Evolutionary conservation across 345 rosid genomes (phyloP).

Genomic region (Linum lewisii): DNA sequence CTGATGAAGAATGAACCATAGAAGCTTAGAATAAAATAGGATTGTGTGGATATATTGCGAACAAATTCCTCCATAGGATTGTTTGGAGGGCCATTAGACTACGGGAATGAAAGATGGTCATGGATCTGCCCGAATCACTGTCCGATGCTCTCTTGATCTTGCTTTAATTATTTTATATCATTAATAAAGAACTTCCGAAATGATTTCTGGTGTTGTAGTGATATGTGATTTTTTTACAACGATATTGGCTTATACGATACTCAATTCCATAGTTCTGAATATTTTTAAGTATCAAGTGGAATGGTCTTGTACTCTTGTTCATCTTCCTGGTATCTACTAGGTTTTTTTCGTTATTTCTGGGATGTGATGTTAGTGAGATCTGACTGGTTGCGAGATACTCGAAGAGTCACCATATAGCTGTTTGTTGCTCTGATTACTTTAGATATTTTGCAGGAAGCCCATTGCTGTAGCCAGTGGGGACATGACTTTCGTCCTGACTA

Average conservation of each 20-base stretch:
- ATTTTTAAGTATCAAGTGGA: too few relatives aligned
- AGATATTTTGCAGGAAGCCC: constrained; percentile 78
- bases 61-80: neutral
- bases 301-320: too few relatives aligned
- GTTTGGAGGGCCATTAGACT: neutral
- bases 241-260: too few relatives aligned
- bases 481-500: constrained; percentile 98
- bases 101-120: too few relatives aligned
- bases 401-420: neutral
- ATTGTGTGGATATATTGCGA: neutral
- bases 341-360: neutral
- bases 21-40: neutral
- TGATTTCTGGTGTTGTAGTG: too few relatives aligned
- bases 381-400: neutral
- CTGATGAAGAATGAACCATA: neutral
- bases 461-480: constrained; percentile 99
- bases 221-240: too few relatives aligned
- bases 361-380: neutral
- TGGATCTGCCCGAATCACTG: too few relatives aligned
- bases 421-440: constrained; percentile 5
- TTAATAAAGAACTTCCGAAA: too few relatives aligned
- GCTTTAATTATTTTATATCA: too few relatives aligned
- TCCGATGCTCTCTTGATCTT: too few relatives aligned
- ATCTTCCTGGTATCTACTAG: too few relatives aligned
- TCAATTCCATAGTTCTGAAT: too few relatives aligned